Conservation (phyloP, 306 rosid genomes). For the Rubus idaeus region DNA sequence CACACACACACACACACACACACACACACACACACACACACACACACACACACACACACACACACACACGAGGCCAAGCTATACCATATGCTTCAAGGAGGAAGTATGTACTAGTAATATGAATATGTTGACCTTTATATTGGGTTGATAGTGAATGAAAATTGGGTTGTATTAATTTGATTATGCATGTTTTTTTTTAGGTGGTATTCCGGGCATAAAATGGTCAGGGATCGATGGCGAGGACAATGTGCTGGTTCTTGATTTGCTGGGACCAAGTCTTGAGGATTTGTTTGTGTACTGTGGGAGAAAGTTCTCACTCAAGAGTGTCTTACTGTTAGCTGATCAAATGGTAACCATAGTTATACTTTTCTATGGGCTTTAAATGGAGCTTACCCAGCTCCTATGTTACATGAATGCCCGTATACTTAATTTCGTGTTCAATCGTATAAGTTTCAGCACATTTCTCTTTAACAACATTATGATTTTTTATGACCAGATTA, state of each 20-base stretch:
- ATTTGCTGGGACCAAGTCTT: slow-evolving; percentile 90
- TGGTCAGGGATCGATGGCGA: slow-evolving; percentile 91
- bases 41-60: too few relatives aligned
- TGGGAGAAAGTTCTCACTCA: slow-evolving; percentile 79
- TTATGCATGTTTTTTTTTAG: slow-evolving; percentile 31
- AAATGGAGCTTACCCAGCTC: slow-evolving; percentile 1
- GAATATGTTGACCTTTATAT: neutral
- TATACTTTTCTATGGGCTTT: slow-evolving; percentile 8
- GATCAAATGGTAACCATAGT: slow-evolving; percentile 80
- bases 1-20: too few relatives aligned
- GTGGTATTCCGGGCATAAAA: slow-evolving; percentile 73
- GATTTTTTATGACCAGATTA: slow-evolving; percentile 43
- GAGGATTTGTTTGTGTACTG: slow-evolving; percentile 94
- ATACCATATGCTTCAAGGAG: slow-evolving; percentile 88
- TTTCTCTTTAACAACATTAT: neutral
- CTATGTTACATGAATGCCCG: neutral
- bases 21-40: too few relatives aligned
- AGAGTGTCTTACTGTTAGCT: slow-evolving; percentile 88
- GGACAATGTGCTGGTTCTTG: slow-evolving; percentile 76
- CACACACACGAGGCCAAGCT: too few relatives aligned
- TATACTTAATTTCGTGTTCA: neutral
- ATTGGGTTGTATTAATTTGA: neutral
- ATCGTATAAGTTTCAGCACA: neutral
- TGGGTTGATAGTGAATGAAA: neutral
- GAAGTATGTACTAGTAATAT: slow-evolving; percentile 58